Percentiles rank a stretch among this genome's conserved stretches.
Conservation (phyloP, 2,329 filamentous ascomycete species). For the Fusarium kyushuense region DNA sequence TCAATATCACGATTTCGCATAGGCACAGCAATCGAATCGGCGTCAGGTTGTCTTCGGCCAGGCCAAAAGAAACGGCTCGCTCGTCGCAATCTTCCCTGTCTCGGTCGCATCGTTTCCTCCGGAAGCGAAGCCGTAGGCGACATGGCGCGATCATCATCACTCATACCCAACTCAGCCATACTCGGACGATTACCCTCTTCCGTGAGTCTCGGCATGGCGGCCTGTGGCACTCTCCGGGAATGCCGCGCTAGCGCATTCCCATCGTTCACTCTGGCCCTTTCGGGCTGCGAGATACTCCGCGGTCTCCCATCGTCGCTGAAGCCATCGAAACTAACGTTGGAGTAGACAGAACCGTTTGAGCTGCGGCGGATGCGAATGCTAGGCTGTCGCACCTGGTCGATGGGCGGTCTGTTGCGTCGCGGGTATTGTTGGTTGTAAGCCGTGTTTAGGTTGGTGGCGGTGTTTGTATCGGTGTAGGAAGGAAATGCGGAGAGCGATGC, state of each 20-base stretch:
- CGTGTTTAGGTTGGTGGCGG: not conserved
- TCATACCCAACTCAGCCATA: conserved; percentile 51
- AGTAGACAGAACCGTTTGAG: conserved; percentile 43
- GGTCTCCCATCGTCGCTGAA: conserved; percentile 43
- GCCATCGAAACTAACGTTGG: conserved; percentile 31
- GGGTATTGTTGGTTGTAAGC: conserved; percentile 10
- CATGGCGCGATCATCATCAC: conserved; percentile 24
- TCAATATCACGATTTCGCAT: conserved; percentile 24
- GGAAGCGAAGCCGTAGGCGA: conserved; percentile 49
- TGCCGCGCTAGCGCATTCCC: conserved; percentile 43
- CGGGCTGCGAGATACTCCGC: conserved; percentile 55
- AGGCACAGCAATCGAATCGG: not conserved
- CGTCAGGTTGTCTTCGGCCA: conserved; percentile 21
- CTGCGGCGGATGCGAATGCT: conserved; percentile 46
- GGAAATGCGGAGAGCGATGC: conserved; percentile 34
- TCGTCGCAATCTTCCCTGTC: conserved; percentile 27
- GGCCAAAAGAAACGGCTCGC: conserved; percentile 50
- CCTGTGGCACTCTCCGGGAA: conserved; percentile 50
- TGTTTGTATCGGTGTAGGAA: conserved; percentile 12
- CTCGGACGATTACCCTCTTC: conserved; percentile 55
- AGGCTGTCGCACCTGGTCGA: conserved; percentile 40
- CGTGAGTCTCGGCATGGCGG: conserved; percentile 55
- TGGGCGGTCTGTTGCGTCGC: conserved; percentile 30
- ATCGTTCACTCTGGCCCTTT: conserved; percentile 41
- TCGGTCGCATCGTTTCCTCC: conserved; percentile 29